Evolutionary conservation across 2,329 filamentous ascomycete species (phyloP).

Genomic region (Arachnopeziza araneosa): DNA sequence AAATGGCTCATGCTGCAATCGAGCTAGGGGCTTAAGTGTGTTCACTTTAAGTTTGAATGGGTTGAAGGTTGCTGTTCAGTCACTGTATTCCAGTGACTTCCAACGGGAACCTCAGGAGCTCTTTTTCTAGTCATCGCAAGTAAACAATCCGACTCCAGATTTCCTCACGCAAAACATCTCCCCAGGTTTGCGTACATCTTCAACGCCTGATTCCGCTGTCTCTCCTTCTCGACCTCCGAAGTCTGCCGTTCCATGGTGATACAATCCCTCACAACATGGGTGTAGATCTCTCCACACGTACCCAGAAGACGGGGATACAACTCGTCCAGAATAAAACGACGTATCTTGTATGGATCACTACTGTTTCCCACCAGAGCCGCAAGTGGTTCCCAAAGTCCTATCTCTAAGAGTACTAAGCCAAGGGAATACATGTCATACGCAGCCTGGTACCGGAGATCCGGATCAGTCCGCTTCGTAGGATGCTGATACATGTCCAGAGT

Average conservation of each 20-base stretch:
- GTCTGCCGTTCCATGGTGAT: neutral
- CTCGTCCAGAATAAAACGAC: neutral
- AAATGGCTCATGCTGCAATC: no score
- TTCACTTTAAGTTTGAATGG: no score
- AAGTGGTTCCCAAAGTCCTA: neutral
- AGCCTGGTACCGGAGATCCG: neutral
- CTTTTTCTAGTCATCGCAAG: no score
- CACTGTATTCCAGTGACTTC: no score
- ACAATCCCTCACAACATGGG: neutral
- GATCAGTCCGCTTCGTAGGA: neutral
- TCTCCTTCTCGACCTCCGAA: neutral
- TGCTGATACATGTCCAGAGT: neutral
- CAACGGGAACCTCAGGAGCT: no score
- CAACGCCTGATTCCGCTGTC: neutral
- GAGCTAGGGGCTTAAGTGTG: no score
- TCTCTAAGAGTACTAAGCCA: neutral
- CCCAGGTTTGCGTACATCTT: no score
- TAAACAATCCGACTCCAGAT: no score
- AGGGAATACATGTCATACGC: neutral
- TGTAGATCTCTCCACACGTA: neutral
- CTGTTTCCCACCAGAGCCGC: neutral
- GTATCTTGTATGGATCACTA: neutral
- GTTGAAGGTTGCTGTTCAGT: no score
- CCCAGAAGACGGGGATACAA: neutral
- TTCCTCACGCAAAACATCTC: neutral